Evolutionary conservation across 2,329 filamentous ascomycete genomes (phyloP).

Genomic region (Nemania sp.): DNA sequence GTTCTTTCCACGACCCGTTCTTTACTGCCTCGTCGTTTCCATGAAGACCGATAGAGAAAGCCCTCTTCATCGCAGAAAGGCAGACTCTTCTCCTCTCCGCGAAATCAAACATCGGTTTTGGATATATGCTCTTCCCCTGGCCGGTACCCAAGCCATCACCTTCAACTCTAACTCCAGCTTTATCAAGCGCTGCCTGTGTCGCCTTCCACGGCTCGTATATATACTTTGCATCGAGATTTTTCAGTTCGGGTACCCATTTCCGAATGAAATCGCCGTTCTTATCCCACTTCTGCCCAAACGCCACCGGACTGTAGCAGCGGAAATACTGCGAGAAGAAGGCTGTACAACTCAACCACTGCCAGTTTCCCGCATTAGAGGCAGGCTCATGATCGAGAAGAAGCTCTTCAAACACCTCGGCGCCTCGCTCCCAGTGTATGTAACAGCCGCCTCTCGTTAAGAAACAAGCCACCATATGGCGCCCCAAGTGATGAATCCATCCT

Average conservation of each 20-base stretch:
- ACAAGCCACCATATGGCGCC: constrained; percentile 81
- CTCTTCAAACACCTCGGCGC: constrained; percentile 82
- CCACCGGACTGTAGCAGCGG: constrained; percentile 76
- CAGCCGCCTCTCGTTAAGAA: constrained; percentile 84
- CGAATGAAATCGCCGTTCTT: constrained; percentile 73
- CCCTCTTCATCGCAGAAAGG: constrained; percentile 75
- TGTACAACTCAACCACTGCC: constrained; percentile 82
- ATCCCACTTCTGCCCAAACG: constrained; percentile 83
- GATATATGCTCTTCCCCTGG: constrained; percentile 67
- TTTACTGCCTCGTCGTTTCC: constrained; percentile 72
- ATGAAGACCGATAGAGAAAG: constrained; percentile 73
- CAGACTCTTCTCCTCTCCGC: constrained; percentile 70
- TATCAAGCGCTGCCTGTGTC: constrained; percentile 74
- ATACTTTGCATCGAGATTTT: constrained; percentile 71
- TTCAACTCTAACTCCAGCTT: constrained; percentile 70
- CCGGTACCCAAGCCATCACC: constrained; percentile 59
- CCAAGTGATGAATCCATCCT: constrained; percentile 85
- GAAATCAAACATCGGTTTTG: constrained; percentile 84
- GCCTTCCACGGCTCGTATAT: constrained; percentile 87
- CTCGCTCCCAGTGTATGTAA: constrained; percentile 83
- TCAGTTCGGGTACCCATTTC: constrained; percentile 75
- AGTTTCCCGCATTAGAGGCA: constrained; percentile 80
- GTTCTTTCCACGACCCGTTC: constrained; percentile 67
- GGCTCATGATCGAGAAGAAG: constrained; percentile 80
- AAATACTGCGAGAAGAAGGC: constrained; percentile 81